Percentiles rank a stretch among this genome's conserved stretches.
phyloP scores from a whole-genome alignment of 2,329 filamentous ascomycete genomes.

The Penicillium aurantiogriseum region DNA sequence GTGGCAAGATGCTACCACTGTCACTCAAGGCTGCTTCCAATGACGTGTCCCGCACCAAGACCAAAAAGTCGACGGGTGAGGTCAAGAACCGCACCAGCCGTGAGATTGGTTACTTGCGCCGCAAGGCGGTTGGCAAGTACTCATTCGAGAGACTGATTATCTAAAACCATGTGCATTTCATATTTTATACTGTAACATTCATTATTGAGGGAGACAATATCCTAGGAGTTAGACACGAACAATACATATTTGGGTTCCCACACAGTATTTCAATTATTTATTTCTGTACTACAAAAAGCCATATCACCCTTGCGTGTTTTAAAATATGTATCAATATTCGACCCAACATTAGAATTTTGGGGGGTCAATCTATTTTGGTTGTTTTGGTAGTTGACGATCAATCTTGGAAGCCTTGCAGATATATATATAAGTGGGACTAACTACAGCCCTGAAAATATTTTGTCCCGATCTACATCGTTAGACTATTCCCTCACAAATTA shows the following conservation, averaged over 20 bases:
- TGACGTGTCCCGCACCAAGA: slow-evolving; percentile 46
- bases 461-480: background rate
- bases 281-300: background rate
- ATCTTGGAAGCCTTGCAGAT: slow-evolving; percentile 1
- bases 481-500: too few species aligned
- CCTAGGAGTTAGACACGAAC: slow-evolving; percentile 20
- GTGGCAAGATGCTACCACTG: slow-evolving; percentile 62
- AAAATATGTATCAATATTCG: background rate
- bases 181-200: slow-evolving; percentile 23
- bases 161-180: slow-evolving; percentile 42
- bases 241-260: slow-evolving; percentile 5
- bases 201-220: slow-evolving; percentile 18
- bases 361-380: background rate
- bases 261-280: background rate
- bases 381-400: background rate
- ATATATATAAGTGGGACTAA: slow-evolving; percentile 7
- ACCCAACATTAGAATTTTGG: too few species aligned
- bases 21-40: slow-evolving; percentile 62
- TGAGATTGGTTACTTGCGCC: slow-evolving; percentile 74
- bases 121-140: slow-evolving; percentile 77
- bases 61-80: slow-evolving; percentile 66
- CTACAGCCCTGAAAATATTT: background rate
- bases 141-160: slow-evolving; percentile 74
- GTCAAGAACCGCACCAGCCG: slow-evolving; percentile 65
- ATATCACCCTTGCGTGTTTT: background rate